Evolutionary conservation across 257 asterid genomes (phyloP), one percentile per base, ranked within the genome.

Genomic region (Nicotiana tomentosiformis): DNA sequence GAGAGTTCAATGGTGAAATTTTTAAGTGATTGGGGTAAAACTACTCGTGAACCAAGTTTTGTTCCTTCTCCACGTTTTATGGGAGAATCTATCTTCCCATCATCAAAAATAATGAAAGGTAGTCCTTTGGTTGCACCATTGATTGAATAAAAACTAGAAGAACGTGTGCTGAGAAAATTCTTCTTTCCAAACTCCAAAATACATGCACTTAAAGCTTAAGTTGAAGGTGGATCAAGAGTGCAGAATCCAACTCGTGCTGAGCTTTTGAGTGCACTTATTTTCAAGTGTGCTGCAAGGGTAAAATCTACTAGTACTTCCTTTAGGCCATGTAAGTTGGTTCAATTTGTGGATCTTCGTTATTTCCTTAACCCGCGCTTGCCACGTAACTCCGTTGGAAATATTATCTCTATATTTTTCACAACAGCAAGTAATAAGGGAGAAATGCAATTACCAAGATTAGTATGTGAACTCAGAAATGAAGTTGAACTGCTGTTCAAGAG

Each of bases 191-290:
- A 10, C 62, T 17, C n/a, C 37, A 58, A 69, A 82, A 15, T 82
- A 56, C 51, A 49, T 1, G 7, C 39, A 37, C 81, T 23, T 23
- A 23, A 23, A 23, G 26, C 26, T 23, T 23, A 23, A 23, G 26
- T 23, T 23, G 26, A 23, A 23, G 26, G 26, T 23, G 26, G 26
- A 23, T 35, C 51, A 39, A 80, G 61, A n/a, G 72, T 74, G 51
- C 39, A 35, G 17, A 37, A 60, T 30, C 85, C 81, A 0, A 82
- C 76, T 60, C 76, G 77, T 3, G 74, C 46, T 3, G 74, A 82
- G 23, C 64, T 82, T 9, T 65, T 82, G 61, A 39, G 64, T 23
- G 81, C 85, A 10, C 79, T 82, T 3, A 18, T 74, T 60, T 46
- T 26, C 7, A 82, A 17, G 29, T 20, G 51, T 74, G 51, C 79